Base-by-base conservation (phyloP, 2,329 filamentous ascomycete genomes). In the Phialemoniopsis sp. region DNA sequence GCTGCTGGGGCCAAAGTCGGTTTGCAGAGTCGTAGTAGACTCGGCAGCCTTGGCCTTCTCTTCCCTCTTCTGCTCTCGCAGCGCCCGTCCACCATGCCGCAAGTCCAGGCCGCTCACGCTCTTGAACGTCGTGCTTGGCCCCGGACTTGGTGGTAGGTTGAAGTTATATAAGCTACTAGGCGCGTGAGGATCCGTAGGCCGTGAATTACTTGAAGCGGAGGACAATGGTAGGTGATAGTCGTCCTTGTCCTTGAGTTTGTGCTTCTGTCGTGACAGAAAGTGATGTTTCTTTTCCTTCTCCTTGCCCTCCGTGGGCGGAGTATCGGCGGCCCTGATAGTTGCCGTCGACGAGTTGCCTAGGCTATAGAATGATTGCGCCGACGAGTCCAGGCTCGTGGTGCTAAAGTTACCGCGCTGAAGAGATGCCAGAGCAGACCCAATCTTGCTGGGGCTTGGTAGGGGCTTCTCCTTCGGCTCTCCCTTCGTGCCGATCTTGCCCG, bases 21-120 rank as follows among this genome's bases (percentile, higher is more conserved):
- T 57, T 33, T 59, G 55, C 15, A 66, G 42, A 17, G 56, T 59
- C 48, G 68, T 60, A 35, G 57, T 55, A 14, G 67, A 63, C 65
- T 77, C 73, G 46, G 63, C 80, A 42, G 82, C 72, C 7, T 69
- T 59, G 40, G 66, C 72, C 48, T 82, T 80, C 46, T 87, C 84
- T 46, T 87, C 82, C 49, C 85, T 83, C 58, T 84, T 85, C 68
- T 91, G 95, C 56, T 95, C 89, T 29, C 86, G 77, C 34, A 90
- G 62, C 7, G 82, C 85, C 32, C 85, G 76, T 2, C 83, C 87
- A 32, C 85, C 87, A 63, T 91, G 87, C 37, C 87, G 73, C 18
- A 91, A 66, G 59, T 91, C 87, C 32, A 91, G 68, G 0, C 85
- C 86, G 43, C 86, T 91, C 55, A 93, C 86, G 4, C 84, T 85